Percentiles rank a stretch among this genome's conserved stretches.
These are phyloP conservation scores for Macrolepiota albuminosa DNA, from an alignment of 768 basidiomycete species.

Conservation along the genomic window DNA sequence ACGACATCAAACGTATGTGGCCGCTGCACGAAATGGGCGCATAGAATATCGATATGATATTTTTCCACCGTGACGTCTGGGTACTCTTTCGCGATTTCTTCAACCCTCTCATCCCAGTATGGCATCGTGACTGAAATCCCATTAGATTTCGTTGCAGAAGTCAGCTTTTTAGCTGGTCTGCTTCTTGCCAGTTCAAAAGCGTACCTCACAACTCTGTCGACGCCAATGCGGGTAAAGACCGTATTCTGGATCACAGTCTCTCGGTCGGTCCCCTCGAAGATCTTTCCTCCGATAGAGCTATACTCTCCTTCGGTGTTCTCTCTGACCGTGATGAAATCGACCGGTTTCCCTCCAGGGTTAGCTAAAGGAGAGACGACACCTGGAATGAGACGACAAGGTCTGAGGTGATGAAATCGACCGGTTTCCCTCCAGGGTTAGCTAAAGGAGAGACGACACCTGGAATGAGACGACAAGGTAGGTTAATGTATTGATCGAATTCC, in stretches of 20 bases:
- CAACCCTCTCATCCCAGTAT: slow-evolving; percentile 43
- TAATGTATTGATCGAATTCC: slow-evolving; percentile 48
- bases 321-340: slow-evolving; percentile 51
- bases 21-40: slow-evolving; percentile 36
- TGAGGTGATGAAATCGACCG: slow-evolving; percentile 46
- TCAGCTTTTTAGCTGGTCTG: slow-evolving; percentile 44
- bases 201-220: slow-evolving; percentile 45
- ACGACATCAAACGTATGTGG: slow-evolving; percentile 52
- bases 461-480: slow-evolving; percentile 44
- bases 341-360: slow-evolving; percentile 33
- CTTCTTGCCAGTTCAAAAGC: slow-evolving; percentile 48
- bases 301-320: slow-evolving; percentile 59
- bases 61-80: slow-evolving; percentile 45
- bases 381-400: slow-evolving; percentile 44
- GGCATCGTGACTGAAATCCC: slow-evolving; percentile 46
- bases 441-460: slow-evolving; percentile 44
- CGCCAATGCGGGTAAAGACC: slow-evolving; percentile 45
- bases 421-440: slow-evolving; percentile 33
- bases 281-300: slow-evolving; percentile 41
- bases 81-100: slow-evolving; percentile 45
- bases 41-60: slow-evolving; percentile 50
- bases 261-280: slow-evolving; percentile 35
- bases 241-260: slow-evolving; percentile 41
- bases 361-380: slow-evolving; percentile 44
- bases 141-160: slow-evolving; percentile 50